Conservation (phyloP, 2,329 filamentous ascomycete species). For the Canariomyces notabilis region DNA sequence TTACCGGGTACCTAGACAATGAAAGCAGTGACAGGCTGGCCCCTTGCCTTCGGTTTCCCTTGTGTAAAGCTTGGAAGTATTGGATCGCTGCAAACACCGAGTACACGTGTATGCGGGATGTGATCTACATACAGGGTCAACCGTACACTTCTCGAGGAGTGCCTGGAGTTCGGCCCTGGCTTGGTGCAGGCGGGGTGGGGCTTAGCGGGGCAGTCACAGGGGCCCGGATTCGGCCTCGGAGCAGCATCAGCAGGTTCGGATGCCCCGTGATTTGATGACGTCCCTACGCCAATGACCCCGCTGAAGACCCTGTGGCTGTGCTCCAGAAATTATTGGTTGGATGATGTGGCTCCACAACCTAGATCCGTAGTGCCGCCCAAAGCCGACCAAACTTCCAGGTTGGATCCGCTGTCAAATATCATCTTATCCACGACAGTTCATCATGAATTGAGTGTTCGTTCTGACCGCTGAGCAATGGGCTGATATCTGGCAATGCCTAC, state of each 20-base stretch:
- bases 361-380: too few relatives aligned
- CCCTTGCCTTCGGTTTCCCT: too few relatives aligned
- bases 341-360: too few relatives aligned
- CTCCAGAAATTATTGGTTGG: not conserved
- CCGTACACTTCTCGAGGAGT: not conserved
- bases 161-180: too few relatives aligned
- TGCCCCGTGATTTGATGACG: constrained; percentile 12
- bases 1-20: too few relatives aligned
- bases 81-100: too few relatives aligned
- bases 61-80: too few relatives aligned
- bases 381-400: too few relatives aligned
- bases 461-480: not conserved
- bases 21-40: too few relatives aligned
- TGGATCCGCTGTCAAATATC: not conserved
- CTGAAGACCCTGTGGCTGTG: constrained; percentile 4
- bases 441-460: not conserved
- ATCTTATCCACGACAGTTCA: not conserved
- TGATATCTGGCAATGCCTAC: too few relatives aligned
- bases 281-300: constrained; percentile 5
- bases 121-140: too few relatives aligned
- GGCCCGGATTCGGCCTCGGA: not conserved
- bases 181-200: not conserved
- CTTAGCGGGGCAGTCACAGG: not conserved
- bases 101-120: too few relatives aligned
- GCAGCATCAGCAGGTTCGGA: constrained; percentile 5